Base-by-base conservation (phyloP, 768 basidiomycete species). In the Pisolithus albus region DNA sequence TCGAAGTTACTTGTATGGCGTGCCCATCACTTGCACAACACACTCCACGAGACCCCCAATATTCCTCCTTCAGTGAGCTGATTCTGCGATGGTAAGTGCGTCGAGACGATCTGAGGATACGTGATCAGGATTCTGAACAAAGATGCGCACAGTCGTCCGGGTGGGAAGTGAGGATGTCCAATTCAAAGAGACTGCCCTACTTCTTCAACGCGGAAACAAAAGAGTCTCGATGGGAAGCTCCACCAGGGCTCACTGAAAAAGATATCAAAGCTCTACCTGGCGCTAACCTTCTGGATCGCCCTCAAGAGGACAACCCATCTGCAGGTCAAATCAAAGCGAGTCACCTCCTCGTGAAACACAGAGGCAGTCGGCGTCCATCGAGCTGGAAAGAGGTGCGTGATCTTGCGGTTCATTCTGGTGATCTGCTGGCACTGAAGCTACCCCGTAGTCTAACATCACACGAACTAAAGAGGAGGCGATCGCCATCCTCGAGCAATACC, bases 281-380 rank as follows among this genome's bases (percentile, higher is more conserved):
- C 0, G 87, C 86, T 16, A 53, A 61, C 10, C 64, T 54, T 30
- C 65, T 62, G 26, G 61, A 2, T 26, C 26, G 26, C 26, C 26
- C 73, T 16, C 75, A 71, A 18, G 23, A 23, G 5, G 13, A 34
- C 5, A 2, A 34, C 34, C 34, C 34, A 15, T 34, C 34, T 34
- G 13, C 34, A 34, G 34, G 13, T 15, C 77, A 88, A 68, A 90
- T 96, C 37, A 81, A 92, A 46, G 95, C 93, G n/a, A 92, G 91
- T 63, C 96, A 99, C 73, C 74, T 99, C 55, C 71, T 99, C 52
- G 85, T 97, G 55, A 99, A 99, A 72, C 94, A 97, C 70, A 75
- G 72, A 46, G 86, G 76, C 5, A 90, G 88, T 64, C 72, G 88
- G 53, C 75, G 87, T 24, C 83, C 88, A 32, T 80, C 86, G 39